phyloP scores from a whole-genome alignment of 805 yeast species.

The Saccharomyces cerevisiae region DNA sequence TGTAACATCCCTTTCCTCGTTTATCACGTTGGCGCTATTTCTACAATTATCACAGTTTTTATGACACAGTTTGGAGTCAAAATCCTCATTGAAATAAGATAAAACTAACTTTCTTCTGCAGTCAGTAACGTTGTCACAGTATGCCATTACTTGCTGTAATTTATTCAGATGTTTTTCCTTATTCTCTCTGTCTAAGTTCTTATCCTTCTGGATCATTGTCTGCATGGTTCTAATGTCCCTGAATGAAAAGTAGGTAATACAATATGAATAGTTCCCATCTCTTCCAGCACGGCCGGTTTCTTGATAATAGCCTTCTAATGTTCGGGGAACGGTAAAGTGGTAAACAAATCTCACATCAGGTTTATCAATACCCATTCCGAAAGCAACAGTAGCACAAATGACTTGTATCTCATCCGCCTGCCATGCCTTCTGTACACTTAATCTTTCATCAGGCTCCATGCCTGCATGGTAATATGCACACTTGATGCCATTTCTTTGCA shows the following conservation, averaged over 20 bases:
- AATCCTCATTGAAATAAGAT: constrained; percentile 82
- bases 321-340: constrained; percentile 82
- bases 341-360: constrained; percentile 91
- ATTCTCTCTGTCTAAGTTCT: constrained; percentile 52
- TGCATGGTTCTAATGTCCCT: constrained; percentile 74
- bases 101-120: constrained; percentile 86
- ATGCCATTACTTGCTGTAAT: constrained; percentile 76
- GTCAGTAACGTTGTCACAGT: constrained; percentile 86
- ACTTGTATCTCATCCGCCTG: constrained; percentile 63
- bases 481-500: constrained; percentile 51
- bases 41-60: constrained; percentile 83
- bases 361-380: constrained; percentile 99
- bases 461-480: constrained; percentile 91
- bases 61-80: constrained; percentile 57
- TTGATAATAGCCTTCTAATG: constrained; percentile 93
- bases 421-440: constrained; percentile 69
- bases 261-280: constrained; percentile 78
- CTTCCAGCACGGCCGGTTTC: constrained; percentile 99
- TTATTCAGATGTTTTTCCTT: constrained; percentile 74
- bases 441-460: constrained; percentile 69
- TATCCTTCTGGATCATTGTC: constrained; percentile 69
- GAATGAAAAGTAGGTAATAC: constrained; percentile 75
- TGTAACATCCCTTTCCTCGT: constrained; percentile 62
- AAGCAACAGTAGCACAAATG: constrained; percentile 96
- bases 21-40: constrained; percentile 35